Conservation (phyloP, 129 eudicot genomes). For the Pseudognaphalium luteoalbum region DNA sequence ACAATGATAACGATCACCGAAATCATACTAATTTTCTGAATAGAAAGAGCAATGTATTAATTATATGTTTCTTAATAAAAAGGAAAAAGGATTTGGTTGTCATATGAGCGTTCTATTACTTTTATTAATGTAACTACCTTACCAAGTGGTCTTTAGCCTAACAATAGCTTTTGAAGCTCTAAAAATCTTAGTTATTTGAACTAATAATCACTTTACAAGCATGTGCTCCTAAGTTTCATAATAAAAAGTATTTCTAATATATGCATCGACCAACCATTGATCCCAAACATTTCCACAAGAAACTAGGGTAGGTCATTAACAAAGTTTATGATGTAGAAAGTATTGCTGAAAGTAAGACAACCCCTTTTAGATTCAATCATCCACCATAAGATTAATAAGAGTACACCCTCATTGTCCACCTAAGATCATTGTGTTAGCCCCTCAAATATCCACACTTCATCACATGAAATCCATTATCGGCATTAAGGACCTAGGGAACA, state of each 20-base stretch:
- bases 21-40: slow-evolving; percentile 5
- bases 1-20: slow-evolving; percentile 5
- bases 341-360: neutral
- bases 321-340: too few species aligned
- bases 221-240: neutral
- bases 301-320: too few species aligned
- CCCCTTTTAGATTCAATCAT: slow-evolving; percentile 13
- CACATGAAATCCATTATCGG: neutral
- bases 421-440: neutral
- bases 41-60: neutral
- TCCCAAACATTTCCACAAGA: too few species aligned
- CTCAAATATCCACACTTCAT: slow-evolving; percentile 6
- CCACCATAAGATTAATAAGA: slow-evolving; percentile 20
- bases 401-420: neutral
- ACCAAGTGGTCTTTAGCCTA: neutral
- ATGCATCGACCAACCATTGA: too few species aligned
- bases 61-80: neutral
- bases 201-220: slow-evolving; percentile 3
- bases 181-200: neutral
- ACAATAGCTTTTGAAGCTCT: slow-evolving; percentile 1
- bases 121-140: neutral
- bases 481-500: slow-evolving; percentile 23
- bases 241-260: too few species aligned
- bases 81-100: neutral
- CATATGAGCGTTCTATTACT: slow-evolving; percentile 1